phyloP scores from a whole-genome alignment of 202 grass and related monocot genomes.

The Schoenoplectus triqueter region DNA sequence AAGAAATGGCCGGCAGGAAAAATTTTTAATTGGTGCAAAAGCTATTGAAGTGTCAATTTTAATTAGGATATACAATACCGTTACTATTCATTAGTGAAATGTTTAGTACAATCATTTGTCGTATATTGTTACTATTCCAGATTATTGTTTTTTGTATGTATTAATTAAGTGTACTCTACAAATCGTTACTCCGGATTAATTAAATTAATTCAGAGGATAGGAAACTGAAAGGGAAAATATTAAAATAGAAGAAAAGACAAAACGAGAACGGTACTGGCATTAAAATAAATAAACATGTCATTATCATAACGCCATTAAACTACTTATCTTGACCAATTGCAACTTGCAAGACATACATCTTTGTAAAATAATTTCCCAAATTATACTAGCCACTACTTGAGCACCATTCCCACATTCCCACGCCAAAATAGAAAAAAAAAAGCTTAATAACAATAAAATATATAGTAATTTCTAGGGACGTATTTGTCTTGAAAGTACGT shows the following conservation, averaged over 20 bases:
- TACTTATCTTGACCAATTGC: background rate
- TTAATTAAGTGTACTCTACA: background rate
- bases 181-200: background rate
- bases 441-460: background rate
- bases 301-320: background rate
- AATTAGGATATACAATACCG: background rate
- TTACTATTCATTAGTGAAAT: background rate
- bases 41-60: background rate
- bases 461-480: background rate
- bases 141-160: background rate
- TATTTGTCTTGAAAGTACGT: background rate
- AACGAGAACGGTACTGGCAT: too few relatives aligned
- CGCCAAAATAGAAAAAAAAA: background rate
- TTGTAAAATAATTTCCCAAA: background rate
- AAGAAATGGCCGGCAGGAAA: background rate
- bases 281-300: conserved; percentile 10
- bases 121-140: background rate
- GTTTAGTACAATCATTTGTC: background rate
- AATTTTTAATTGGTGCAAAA: background rate
- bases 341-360: background rate
- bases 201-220: background rate
- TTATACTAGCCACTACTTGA: conserved; percentile 1
- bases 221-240: background rate
- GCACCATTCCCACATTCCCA: conserved; percentile 13
- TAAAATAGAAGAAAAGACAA: background rate